phyloP scores from a whole-genome alignment of 2,329 filamentous ascomycete species.

The Colletotrichum euphorbiae region DNA sequence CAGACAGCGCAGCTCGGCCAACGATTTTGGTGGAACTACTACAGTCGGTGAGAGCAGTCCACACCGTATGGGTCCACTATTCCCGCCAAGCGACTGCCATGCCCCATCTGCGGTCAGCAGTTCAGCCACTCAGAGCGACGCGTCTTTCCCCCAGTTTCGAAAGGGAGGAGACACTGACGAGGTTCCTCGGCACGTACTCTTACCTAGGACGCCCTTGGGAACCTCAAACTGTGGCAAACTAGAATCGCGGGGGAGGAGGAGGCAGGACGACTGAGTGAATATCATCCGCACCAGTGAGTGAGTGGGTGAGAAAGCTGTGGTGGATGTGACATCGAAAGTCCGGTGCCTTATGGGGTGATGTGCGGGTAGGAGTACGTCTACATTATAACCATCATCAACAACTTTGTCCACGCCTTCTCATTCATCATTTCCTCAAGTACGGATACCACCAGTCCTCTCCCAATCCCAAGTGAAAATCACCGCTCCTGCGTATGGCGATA shows the following conservation, averaged over 20 bases:
- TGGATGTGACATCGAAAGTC: background rate
- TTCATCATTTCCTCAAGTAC: background rate
- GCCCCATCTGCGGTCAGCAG: background rate
- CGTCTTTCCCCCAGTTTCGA: conserved; percentile 35
- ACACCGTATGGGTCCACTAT: background rate
- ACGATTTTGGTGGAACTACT: background rate
- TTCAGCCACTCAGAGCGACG: conserved; percentile 9
- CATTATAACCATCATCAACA: background rate
- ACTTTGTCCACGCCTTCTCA: background rate
- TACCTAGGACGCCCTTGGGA: conserved; percentile 14
- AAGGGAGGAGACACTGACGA: conserved; percentile 24
- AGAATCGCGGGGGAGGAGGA: conserved; percentile 27
- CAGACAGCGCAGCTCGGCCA: background rate
- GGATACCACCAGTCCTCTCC: background rate
- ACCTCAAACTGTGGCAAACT: conserved; percentile 37
- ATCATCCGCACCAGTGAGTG: no score
- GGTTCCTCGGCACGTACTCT: no score
- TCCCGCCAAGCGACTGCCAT: conserved; percentile 14
- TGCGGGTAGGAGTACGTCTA: background rate
- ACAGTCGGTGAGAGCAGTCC: no score
- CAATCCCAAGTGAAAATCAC: background rate
- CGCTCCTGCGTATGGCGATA: background rate
- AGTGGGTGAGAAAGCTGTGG: no score
- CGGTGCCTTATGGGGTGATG: background rate
- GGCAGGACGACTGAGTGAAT: background rate